Conservation (phyloP, 2,329 filamentous ascomycete species). For the Fusarium fujikuroi region DNA sequence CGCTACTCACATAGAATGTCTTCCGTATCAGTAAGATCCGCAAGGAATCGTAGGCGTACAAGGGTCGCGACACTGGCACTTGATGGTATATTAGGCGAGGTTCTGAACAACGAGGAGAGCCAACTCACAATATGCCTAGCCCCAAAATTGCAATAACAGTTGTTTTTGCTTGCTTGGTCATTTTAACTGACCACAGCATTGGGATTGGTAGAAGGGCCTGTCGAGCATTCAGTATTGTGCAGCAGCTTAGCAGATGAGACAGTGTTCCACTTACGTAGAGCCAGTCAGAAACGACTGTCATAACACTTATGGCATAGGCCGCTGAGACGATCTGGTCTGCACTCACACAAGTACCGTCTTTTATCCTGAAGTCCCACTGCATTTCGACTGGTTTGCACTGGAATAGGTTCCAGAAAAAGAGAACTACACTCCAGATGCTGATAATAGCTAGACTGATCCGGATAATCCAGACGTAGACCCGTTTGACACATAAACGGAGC, state of each 20-base stretch:
- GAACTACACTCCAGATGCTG: constrained; percentile 56
- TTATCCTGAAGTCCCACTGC: constrained; percentile 65
- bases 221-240: constrained; percentile 12
- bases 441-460: constrained; percentile 58
- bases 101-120: neutral
- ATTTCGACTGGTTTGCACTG: constrained; percentile 62
- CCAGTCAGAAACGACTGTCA: constrained; percentile 66
- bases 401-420: constrained; percentile 64
- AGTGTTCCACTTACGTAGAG: constrained; percentile 54
- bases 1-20: constrained; percentile 59
- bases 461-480: constrained; percentile 61
- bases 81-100: constrained; percentile 16
- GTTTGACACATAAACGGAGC: constrained; percentile 58
- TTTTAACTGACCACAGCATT: constrained; percentile 65
- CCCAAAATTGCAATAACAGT: constrained; percentile 62
- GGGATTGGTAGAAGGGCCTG: constrained; percentile 63
- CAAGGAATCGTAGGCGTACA: constrained; percentile 60
- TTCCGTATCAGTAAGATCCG: constrained; percentile 55
- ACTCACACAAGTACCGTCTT: constrained; percentile 55
- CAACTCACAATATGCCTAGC: constrained; percentile 60
- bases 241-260: neutral
- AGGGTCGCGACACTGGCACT: constrained; percentile 66
- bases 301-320: constrained; percentile 62
- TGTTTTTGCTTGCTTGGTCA: constrained; percentile 62
- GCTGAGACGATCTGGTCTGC: constrained; percentile 57